Evolutionary conservation across 345 rosid species (phyloP).

Genomic region (Hypericum androsaemum): DNA sequence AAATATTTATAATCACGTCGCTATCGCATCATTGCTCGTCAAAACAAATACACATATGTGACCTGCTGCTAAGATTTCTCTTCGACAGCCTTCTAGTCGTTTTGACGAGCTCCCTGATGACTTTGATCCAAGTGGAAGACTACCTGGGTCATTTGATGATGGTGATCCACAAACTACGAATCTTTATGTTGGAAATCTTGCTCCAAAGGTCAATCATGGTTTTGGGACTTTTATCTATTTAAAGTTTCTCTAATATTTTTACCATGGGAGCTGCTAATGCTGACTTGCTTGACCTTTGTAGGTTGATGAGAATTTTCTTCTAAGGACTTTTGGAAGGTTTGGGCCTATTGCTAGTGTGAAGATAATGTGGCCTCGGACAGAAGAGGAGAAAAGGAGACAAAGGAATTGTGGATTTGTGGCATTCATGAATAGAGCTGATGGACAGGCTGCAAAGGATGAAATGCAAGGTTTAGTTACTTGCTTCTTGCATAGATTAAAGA

Average conservation of each 20-base stretch:
- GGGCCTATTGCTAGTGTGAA: conserved; percentile 99
- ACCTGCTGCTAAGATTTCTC: conserved; percentile 14
- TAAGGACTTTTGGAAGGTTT: conserved; percentile 98
- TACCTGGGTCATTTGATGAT: conserved; percentile 95
- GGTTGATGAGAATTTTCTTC: conserved; percentile 99
- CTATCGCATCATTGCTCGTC: no score
- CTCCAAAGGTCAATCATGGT: conserved; percentile 48
- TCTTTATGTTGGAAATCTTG: conserved; percentile 94
- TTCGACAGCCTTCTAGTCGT: conserved; percentile 73
- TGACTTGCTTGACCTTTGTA: conserved; percentile 19
- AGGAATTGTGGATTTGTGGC: conserved; percentile 98
- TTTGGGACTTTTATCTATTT: no score
- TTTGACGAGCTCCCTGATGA: conserved; percentile 97
- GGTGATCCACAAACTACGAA: conserved; percentile 99
- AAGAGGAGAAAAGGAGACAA: conserved; percentile 86
- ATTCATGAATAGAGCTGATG: conserved; percentile 95
- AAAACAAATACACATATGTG: neutral
- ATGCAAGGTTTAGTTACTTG: conserved; percentile 85
- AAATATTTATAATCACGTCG: no score
- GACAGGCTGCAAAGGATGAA: conserved; percentile 99
- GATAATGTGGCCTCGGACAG: conserved; percentile 99
- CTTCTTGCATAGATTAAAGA: neutral
- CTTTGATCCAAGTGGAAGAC: conserved; percentile 94
- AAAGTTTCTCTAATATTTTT: neutral
- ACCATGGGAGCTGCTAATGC: neutral